phyloP scores from a whole-genome alignment of 345 rosid species.

The Laguncularia racemosa region DNA sequence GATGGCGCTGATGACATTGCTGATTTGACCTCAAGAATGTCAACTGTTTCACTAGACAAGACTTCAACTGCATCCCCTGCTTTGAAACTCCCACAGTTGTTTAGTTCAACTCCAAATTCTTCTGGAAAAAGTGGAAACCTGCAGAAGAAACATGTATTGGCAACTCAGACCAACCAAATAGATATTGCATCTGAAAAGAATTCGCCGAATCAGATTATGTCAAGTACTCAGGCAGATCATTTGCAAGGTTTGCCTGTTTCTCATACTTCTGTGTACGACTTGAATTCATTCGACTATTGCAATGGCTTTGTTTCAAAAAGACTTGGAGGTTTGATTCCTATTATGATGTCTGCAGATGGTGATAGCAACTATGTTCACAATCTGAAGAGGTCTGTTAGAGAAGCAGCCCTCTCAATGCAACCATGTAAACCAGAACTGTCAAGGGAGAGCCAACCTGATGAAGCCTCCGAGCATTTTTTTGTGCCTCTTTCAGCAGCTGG shows the following conservation, averaged over 20 bases:
- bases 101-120: constrained; percentile 85
- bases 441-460: constrained; percentile 62
- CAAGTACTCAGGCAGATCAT: constrained; percentile 41
- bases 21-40: constrained; percentile 66
- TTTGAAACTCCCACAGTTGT: constrained; percentile 86
- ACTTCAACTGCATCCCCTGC: constrained; percentile 64
- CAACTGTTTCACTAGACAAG: constrained; percentile 72
- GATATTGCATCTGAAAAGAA: constrained; percentile 55
- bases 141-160: constrained; percentile 61
- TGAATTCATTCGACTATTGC: no score
- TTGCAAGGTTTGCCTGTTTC: constrained; percentile 44
- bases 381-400: constrained; percentile 89
- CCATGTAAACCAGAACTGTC: constrained; percentile 62
- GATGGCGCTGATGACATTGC: constrained; percentile 56
- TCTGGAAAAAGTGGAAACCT: constrained; percentile 71
- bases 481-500: constrained; percentile 62
- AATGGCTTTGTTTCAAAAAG: not conserved
- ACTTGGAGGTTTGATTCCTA: constrained; percentile 9
- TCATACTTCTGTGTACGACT: no score
- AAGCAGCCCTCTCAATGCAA: constrained; percentile 67
- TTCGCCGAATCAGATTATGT: constrained; percentile 40
- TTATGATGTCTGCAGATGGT: constrained; percentile 46
- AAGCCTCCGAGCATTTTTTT: constrained; percentile 79
- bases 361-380: constrained; percentile 55
- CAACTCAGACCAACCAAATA: constrained; percentile 48